Percentiles rank a stretch among this genome's conserved stretches.
phyloP scores from a whole-genome alignment of 2,329 filamentous ascomycete species.

The Neobulgaria alba region DNA sequence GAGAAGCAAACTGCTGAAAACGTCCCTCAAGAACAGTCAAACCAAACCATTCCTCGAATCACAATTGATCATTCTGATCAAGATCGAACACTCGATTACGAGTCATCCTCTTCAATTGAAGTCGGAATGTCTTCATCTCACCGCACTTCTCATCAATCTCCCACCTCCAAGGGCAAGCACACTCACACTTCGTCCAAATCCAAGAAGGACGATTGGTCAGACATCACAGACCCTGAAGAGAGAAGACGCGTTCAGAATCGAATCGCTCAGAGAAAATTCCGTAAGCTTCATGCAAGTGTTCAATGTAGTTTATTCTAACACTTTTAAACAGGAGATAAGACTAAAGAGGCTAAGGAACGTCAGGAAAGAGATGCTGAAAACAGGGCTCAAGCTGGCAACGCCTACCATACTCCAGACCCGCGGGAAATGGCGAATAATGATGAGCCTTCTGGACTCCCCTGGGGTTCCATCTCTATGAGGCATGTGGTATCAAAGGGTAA shows the following conservation, averaged over 20 bases:
- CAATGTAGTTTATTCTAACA: slow-evolving; percentile 3
- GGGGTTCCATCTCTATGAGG: slow-evolving; percentile 59
- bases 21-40: not conserved
- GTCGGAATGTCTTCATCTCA: slow-evolving; percentile 2
- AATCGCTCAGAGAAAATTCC: slow-evolving; percentile 67
- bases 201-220: slow-evolving; percentile 55
- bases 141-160: slow-evolving; percentile 20
- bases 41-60: not conserved
- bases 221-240: slow-evolving; percentile 61
- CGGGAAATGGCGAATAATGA: slow-evolving; percentile 45
- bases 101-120: not conserved
- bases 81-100: not conserved
- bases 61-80: slow-evolving; percentile 1
- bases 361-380: slow-evolving; percentile 56
- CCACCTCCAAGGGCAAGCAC: slow-evolving; percentile 12
- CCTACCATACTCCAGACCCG: slow-evolving; percentile 53
- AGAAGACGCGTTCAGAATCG: slow-evolving; percentile 68
- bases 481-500: slow-evolving; percentile 38
- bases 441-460: slow-evolving; percentile 58
- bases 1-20: not conserved
- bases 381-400: slow-evolving; percentile 51
- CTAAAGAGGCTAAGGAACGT: slow-evolving; percentile 58
- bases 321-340: slow-evolving; percentile 52
- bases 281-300: slow-evolving; percentile 38
- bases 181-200: slow-evolving; percentile 5